Evolutionary conservation across 1,139 yeast species (phyloP), one percentile per base, ranked within the genome.

Genomic region (Saccharomyces hybrid): DNA sequence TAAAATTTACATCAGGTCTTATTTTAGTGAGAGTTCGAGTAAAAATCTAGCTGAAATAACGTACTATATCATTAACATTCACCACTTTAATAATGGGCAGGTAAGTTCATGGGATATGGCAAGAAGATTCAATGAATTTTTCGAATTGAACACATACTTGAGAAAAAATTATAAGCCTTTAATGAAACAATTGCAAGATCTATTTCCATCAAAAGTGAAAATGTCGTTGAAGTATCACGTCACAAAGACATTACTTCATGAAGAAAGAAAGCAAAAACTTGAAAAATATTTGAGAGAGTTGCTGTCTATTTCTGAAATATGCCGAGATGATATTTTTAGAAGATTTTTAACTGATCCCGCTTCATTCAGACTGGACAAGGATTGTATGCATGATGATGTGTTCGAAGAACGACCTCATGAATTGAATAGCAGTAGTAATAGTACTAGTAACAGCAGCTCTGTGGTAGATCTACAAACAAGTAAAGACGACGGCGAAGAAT

Each of bases 61-160:
- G 2, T 73, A 86, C 54, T 91, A 90, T 68, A 78, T 89, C 46
- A 84, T 91, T 46, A 91, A 86, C 64, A 89, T 90, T 5, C 84
- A 83, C 56, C 83, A 84, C 58, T 68, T 76, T 13, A 62, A 61
- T 2, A 75, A 76, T 16, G 73, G 73, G 5, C 78, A 79, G 6
- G 75, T 81, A 7, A 89, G 93, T 0, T 89, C 91, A 0, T 91
- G 97, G 97, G 83, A 88, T 51, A 88, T 90, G 32, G 95, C 96
- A 0, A 74, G 97, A 61, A 74, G 98, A 55, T 91, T 83, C 65
- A 87, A 88, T 62, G 97, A 91, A 64, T 91, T 91, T 68, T 83
- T 78, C 69, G 81, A 79, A 58, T 74, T 91, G 32, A 84, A 90
- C 63, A 82, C 81, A 59, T 84, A 86, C 60, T 72, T 91, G 58